Evolutionary conservation across 2,329 filamentous ascomycete genomes (phyloP), one percentile per base, ranked within the genome.

Genomic region (Fusarium vanettenii): DNA sequence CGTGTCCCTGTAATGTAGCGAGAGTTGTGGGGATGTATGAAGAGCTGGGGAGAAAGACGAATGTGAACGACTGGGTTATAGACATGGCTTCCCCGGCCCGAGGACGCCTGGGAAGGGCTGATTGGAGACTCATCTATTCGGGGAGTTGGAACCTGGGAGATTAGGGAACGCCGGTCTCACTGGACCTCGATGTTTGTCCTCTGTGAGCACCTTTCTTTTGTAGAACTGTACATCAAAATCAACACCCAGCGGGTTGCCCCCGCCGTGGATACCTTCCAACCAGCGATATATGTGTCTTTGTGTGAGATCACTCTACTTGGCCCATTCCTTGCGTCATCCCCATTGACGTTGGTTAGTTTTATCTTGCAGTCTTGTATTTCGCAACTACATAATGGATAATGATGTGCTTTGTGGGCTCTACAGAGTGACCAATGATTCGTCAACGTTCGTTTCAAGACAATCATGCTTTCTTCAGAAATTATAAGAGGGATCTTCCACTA

Each of bases 141-240:
- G 67, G 70, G 71, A 71, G 69, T 71, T 68, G 69, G 67, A 69
- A 72, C 67, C 68, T 73, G 60, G 76, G 77, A 72, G 72, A 76
- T 63, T 63, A 68, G 68, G 65, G 72, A 67, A 76, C 63, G 65
- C 77, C 63, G 60, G 66, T 73, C 71, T 78, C 66, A 62, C 65
- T 57, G 69, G 76, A 70, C 71, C 69, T 79, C 69, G 69, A 74
- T 71, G 67, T 70, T 73, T 73, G 76, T 78, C 74, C 70, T 79
- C 71, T 74, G 67, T 69, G 78, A 79, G 70, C 78, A 78, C 71
- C 67, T 80, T 80, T 79, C 78, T 74, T 79, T 79, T 80, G 77
- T 79, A 80, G 72, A 78, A 79, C 66, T 80, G 79, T 81, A 81
- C 77, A 80, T 80, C 79, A 81, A 50, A 73, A 78, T 65, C 64